These are phyloP conservation scores for Bromus sterilis DNA, from an alignment of 176 grass and related monocot species.

Conservation along the genomic window DNA sequence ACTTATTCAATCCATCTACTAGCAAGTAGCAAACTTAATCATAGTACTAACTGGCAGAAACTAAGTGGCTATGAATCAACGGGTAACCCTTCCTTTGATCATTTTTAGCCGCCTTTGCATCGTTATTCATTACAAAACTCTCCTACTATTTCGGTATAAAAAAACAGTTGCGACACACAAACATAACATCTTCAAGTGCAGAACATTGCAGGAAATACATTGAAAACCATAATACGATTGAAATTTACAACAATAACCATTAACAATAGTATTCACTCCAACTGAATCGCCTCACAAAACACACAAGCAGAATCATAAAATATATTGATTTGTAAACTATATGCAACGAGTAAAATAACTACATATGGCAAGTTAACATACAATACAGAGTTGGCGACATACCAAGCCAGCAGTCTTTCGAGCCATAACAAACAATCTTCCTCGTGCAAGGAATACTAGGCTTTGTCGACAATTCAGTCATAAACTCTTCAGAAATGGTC, in stretches of 20 bases:
- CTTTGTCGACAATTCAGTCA: background rate
- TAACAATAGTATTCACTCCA: background rate
- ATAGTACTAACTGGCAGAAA: background rate
- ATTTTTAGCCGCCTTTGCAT: background rate
- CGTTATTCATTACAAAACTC: background rate
- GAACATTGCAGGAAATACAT: background rate
- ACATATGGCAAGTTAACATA: constrained; percentile 30
- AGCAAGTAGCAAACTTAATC: background rate
- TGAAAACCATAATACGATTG: background rate
- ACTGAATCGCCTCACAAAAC: background rate
- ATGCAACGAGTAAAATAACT: constrained; percentile 28
- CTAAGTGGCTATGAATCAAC: background rate
- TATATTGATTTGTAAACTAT: constrained; percentile 31
- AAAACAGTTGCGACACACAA: background rate
- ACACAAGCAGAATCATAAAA: constrained; percentile 4
- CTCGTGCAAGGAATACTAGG: background rate
- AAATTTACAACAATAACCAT: constrained; percentile 6
- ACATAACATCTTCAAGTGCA: background rate
- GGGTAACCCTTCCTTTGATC: background rate
- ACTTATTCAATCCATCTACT: background rate
- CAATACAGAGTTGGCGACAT: constrained; percentile 22
- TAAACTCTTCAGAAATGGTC: background rate
- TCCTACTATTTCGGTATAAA: background rate
- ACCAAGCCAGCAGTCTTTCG: constrained; percentile 6
- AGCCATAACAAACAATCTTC: background rate